Conservation (phyloP, 495 filamentous ascomycete species). For the Trichoderma virens region DNA sequence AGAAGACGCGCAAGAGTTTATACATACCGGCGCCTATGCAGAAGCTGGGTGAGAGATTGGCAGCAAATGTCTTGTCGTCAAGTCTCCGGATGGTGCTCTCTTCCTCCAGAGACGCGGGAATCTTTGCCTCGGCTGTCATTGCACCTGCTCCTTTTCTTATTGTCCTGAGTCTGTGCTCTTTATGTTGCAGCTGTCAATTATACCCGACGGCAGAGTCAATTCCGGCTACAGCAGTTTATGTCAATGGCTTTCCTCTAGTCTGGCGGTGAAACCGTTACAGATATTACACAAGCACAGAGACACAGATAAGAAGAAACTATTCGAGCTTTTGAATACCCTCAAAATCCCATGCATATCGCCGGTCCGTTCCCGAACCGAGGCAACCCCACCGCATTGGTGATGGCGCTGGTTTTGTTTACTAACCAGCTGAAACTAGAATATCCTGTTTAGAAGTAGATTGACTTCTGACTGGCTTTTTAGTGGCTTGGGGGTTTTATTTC, state of each 20-base stretch:
- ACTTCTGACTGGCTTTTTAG: background rate
- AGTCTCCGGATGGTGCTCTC: slow-evolving; percentile 6
- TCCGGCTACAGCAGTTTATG: too few species aligned
- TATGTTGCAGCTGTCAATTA: too few species aligned
- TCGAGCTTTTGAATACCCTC: too few species aligned
- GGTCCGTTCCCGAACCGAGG: background rate
- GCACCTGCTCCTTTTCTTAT: background rate
- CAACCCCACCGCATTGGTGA: background rate
- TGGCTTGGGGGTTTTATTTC: too few species aligned
- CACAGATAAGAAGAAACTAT: too few species aligned
- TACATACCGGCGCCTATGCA: slow-evolving; percentile 14
- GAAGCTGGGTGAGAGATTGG: slow-evolving; percentile 10
- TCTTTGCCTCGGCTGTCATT: background rate
- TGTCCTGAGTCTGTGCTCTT: too few species aligned
- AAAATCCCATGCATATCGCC: background rate
- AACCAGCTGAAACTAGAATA: background rate
- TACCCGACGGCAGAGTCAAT: too few species aligned
- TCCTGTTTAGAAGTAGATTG: background rate
- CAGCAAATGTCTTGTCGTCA: slow-evolving; percentile 10
- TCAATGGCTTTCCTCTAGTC: too few species aligned
- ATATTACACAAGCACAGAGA: too few species aligned
- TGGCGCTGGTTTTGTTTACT: background rate
- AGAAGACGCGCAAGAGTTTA: background rate
- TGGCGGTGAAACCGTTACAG: too few species aligned
- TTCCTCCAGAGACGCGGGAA: background rate